These are phyloP conservation scores for Coniochaeta sp. DNA, from an alignment of 2,329 filamentous ascomycete genomes.

Conservation along the genomic window DNA sequence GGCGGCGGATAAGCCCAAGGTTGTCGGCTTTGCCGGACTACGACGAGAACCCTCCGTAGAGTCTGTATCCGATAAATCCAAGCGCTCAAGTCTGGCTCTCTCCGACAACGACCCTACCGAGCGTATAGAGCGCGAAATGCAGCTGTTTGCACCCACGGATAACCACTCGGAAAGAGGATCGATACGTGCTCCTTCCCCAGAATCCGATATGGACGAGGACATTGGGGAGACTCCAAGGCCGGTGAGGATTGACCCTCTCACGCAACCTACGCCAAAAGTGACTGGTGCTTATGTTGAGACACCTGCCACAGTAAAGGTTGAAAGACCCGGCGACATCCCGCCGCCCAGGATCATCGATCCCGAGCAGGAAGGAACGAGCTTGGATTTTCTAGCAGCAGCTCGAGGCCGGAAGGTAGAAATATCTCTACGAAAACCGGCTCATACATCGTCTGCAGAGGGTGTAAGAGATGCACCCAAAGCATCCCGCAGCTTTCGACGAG, in stretches of 20 bases:
- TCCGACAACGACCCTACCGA: conserved; percentile 49
- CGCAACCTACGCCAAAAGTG: conserved; percentile 45
- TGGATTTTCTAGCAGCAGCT: neutral
- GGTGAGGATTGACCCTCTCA: conserved; percentile 34
- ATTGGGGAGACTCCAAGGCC: conserved; percentile 38
- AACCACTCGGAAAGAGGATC: conserved; percentile 51
- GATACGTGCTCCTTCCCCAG: conserved; percentile 38
- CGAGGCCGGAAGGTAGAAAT: conserved; percentile 5
- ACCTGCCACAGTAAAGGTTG: conserved; percentile 37
- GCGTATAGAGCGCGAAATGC: conserved; percentile 49
- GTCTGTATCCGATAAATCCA: conserved; percentile 40
- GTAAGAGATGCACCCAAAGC: conserved; percentile 9
- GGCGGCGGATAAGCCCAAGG: conserved; percentile 19
- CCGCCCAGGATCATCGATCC: conserved; percentile 8
- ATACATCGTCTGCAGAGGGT: conserved; percentile 11
- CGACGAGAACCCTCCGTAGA: conserved; percentile 35
- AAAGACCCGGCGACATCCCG: conserved; percentile 16
- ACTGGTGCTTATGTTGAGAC: conserved; percentile 52
- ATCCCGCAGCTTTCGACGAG: conserved; percentile 11
- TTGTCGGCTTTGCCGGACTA: conserved; percentile 40
- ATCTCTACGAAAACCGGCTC: conserved; percentile 7
- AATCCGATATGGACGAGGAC: conserved; percentile 24
- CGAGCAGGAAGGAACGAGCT: conserved; percentile 2
- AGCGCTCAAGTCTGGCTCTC: conserved; percentile 36
- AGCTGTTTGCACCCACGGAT: conserved; percentile 46